Conservation (phyloP, 305 asterid genomes). For the Fraxinus greggii region DNA sequence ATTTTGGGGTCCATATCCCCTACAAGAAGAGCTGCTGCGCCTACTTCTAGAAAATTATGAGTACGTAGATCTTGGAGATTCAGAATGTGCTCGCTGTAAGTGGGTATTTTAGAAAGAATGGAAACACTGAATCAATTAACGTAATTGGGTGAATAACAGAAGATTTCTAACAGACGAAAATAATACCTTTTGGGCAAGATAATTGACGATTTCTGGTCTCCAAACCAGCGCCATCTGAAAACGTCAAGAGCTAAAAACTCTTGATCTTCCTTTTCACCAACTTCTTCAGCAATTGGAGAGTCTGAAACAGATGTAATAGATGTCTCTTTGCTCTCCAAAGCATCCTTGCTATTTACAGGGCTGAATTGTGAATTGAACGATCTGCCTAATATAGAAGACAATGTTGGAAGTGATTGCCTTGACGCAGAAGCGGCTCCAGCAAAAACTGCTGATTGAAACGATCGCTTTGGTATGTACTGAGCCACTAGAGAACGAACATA, state of each 20-base stretch:
- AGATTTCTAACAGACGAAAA: slow-evolving; percentile 31
- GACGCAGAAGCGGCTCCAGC: slow-evolving; percentile 87
- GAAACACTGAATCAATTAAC: slow-evolving; percentile 17
- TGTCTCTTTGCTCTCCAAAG: slow-evolving; percentile 76
- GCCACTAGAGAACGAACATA: slow-evolving; percentile 93
- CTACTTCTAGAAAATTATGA: slow-evolving; percentile 89
- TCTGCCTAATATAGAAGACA: slow-evolving; percentile 88
- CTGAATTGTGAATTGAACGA: slow-evolving; percentile 85
- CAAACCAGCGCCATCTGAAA: slow-evolving; percentile 95
- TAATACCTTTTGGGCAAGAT: slow-evolving; percentile 75
- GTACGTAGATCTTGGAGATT: slow-evolving; percentile 67
- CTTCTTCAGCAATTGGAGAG: slow-evolving; percentile 76
- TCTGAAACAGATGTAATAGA: slow-evolving; percentile 68
- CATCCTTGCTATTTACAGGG: slow-evolving; percentile 77
- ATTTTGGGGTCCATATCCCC: slow-evolving; percentile 96
- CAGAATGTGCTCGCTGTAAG: slow-evolving; percentile 73
- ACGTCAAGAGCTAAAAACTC: slow-evolving; percentile 82
- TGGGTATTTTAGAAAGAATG: slow-evolving; percentile 27
- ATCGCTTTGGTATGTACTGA: slow-evolving; percentile 86
- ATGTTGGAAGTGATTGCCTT: slow-evolving; percentile 82
- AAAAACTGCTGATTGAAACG: slow-evolving; percentile 94
- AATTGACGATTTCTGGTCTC: slow-evolving; percentile 73
- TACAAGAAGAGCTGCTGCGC: slow-evolving; percentile 98
- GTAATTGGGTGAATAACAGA: slow-evolving; percentile 18
- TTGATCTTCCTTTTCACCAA: slow-evolving; percentile 63